Percentiles rank a stretch among this genome's conserved stretches.
Conservation (phyloP, 257 asterid species). For the Solanum bulbocastanum region DNA sequence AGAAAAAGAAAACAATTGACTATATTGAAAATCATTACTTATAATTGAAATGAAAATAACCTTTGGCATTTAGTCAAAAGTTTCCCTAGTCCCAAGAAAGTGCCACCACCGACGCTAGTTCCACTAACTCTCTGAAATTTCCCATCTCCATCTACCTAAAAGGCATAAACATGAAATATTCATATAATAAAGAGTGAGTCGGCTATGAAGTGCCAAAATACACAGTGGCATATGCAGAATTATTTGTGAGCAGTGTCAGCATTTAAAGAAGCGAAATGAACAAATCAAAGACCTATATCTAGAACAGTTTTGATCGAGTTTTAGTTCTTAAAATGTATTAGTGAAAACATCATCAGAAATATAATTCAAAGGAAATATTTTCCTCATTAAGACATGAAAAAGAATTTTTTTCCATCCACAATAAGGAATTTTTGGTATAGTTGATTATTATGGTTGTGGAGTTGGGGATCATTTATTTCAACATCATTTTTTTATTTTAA, state of each 20-base stretch:
- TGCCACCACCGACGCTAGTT: constrained; percentile 97
- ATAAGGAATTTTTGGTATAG: neutral
- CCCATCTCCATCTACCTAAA: constrained; percentile 76
- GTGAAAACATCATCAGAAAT: neutral
- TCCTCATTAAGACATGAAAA: neutral
- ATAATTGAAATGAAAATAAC: constrained; percentile 24
- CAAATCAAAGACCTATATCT: neutral
- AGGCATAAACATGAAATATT: neutral
- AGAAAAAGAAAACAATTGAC: neutral
- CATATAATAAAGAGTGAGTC: neutral
- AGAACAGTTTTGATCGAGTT: neutral
- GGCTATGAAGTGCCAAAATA: neutral
- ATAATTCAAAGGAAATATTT: neutral
- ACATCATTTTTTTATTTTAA: neutral
- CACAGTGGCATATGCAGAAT: neutral
- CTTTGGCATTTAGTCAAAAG: constrained; percentile 89
- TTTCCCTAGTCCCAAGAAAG: constrained; percentile 94
- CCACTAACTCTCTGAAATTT: constrained; percentile 89
- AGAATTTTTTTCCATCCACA: neutral
- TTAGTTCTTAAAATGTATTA: neutral
- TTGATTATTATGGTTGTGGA: neutral
- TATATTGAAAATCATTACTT: neutral
- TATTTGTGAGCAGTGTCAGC: neutral
- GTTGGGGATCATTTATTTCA: neutral
- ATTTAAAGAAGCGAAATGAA: neutral